Conservation (phyloP, 2,329 filamentous ascomycete genomes). For the Talaromyces albobiverticillius region DNA sequence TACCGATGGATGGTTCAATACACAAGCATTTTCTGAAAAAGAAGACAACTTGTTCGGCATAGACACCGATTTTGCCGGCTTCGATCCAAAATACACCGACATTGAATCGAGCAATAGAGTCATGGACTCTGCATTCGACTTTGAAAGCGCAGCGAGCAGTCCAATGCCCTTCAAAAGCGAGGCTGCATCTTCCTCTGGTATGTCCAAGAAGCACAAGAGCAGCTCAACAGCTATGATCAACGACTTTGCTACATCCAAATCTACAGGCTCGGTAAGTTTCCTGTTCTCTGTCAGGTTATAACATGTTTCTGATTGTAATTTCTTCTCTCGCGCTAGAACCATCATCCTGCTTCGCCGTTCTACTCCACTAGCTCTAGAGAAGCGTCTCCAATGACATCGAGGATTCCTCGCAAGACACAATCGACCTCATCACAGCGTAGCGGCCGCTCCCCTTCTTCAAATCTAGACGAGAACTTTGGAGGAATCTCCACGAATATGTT, state of each 20-base stretch:
- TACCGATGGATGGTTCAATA: conserved; percentile 36
- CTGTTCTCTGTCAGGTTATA: conserved; percentile 7
- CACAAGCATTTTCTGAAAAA: conserved; percentile 33
- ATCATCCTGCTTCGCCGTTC: conserved; percentile 27
- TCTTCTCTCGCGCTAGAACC: conserved; percentile 19
- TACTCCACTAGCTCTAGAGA: conserved; percentile 35
- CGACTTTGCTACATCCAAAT: conserved; percentile 19
- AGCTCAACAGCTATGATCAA: conserved; percentile 27
- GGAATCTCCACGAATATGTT: conserved; percentile 44
- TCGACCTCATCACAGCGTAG: conserved; percentile 37
- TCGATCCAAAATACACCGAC: conserved; percentile 28
- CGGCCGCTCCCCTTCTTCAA: conserved; percentile 41
- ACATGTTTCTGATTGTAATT: conserved; percentile 7
- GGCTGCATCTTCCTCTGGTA: conserved; percentile 14
- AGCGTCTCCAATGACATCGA: conserved; percentile 32
- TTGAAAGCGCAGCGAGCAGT: conserved; percentile 47
- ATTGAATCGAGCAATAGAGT: conserved; percentile 45
- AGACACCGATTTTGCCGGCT: conserved; percentile 30
- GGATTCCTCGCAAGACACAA: conserved; percentile 28
- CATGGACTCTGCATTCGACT: conserved; percentile 49
- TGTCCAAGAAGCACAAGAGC: conserved; percentile 23
- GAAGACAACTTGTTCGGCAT: conserved; percentile 41
- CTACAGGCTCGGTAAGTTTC: conserved; percentile 30
- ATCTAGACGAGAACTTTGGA: conserved; percentile 45
- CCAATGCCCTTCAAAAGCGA: conserved; percentile 40